These are phyloP conservation scores for Cephaloascus albidus DNA, from an alignment of 805 yeast species.

Conservation along the genomic window DNA sequence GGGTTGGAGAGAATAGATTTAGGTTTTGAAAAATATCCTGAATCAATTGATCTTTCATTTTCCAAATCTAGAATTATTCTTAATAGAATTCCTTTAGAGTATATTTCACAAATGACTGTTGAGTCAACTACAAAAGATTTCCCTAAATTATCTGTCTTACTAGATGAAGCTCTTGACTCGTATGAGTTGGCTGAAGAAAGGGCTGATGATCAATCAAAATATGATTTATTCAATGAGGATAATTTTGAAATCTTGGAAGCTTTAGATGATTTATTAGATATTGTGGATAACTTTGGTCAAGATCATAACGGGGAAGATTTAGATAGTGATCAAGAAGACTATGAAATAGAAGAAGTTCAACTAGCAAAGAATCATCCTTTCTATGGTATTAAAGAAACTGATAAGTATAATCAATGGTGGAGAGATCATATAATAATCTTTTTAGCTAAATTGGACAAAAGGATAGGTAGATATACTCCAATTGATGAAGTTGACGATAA, in stretches of 20 bases:
- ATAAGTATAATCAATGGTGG: conserved; percentile 48
- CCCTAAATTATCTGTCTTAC: conserved; percentile 23
- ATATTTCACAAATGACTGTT: conserved; percentile 38
- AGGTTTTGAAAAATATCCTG: conserved; percentile 45
- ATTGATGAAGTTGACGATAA: background rate
- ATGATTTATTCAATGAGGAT: conserved; percentile 25
- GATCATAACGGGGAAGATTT: conserved; percentile 42
- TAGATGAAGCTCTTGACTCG: conserved; percentile 35
- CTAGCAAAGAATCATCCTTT: conserved; percentile 50
- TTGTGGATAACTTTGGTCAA: conserved; percentile 57
- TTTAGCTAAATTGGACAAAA: conserved; percentile 18
- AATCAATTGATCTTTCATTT: conserved; percentile 36
- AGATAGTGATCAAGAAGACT: conserved; percentile 46
- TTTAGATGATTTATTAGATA: conserved; percentile 60
- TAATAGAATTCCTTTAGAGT: conserved; percentile 50
- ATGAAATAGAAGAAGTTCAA: conserved; percentile 16
- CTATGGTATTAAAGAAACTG: conserved; percentile 25
- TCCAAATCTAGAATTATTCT: conserved; percentile 47
- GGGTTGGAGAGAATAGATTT: conserved; percentile 59
- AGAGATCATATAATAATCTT: conserved; percentile 29
- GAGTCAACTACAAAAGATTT: conserved; percentile 24
- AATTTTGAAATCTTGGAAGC: conserved; percentile 45
- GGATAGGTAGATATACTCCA: background rate
- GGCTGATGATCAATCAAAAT: conserved; percentile 13
- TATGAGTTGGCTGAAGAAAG: conserved; percentile 34